Evolutionary conservation across 2,329 filamentous ascomycete species (phyloP).

Genomic region (Colletotrichum nymphaeae): DNA sequence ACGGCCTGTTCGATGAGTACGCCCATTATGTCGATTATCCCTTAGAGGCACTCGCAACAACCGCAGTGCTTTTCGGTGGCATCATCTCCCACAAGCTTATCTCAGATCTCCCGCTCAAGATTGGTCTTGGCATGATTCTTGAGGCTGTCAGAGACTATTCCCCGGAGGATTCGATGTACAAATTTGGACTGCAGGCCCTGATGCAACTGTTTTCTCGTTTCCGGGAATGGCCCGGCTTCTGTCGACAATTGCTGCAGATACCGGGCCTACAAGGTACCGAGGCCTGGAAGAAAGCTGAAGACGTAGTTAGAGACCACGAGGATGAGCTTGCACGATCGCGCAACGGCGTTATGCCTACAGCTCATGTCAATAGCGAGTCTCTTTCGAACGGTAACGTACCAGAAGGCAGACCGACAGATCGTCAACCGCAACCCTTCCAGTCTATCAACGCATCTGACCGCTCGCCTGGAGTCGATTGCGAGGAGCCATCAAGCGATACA

Average conservation of each 20-base stretch:
- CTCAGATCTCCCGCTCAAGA: conserved; percentile 88
- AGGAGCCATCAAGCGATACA: conserved; percentile 85
- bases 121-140: conserved; percentile 97
- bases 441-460: conserved; percentile 82
- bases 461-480: conserved; percentile 71
- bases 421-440: conserved; percentile 77
- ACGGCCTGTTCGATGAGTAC: conserved; percentile 97
- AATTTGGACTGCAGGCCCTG: conserved; percentile 95
- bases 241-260: conserved; percentile 84
- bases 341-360: conserved; percentile 58
- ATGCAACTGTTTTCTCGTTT: conserved; percentile 88
- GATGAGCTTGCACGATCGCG: conserved; percentile 68
- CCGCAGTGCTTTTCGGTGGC: conserved; percentile 94
- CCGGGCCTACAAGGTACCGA: conserved; percentile 86
- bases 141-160: conserved; percentile 90
- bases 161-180: conserved; percentile 93
- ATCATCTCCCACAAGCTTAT: conserved; percentile 96
- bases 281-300: conserved; percentile 84
- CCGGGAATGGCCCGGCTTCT: conserved; percentile 95
- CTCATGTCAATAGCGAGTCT: conserved; percentile 57
- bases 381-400: conserved; percentile 79
- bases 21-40: conserved; percentile 96
- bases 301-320: conserved; percentile 77
- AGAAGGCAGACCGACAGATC: conserved; percentile 68
- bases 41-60: conserved; percentile 93